Percentiles rank a stretch among this genome's conserved stretches.
phyloP scores from a whole-genome alignment of 257 asterid genomes.

The Jasminum sambac region DNA sequence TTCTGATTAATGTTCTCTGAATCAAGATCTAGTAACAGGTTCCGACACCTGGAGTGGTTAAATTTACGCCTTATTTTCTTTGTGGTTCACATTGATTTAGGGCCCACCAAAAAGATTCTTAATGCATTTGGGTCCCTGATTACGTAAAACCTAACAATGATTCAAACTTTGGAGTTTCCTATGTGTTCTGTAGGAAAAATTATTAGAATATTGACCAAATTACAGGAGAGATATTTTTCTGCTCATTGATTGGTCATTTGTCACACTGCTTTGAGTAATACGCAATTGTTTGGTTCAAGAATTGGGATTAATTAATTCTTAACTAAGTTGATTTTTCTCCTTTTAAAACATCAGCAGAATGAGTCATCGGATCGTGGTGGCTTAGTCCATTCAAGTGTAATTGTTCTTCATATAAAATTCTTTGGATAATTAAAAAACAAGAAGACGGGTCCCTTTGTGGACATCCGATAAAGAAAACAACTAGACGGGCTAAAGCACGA shows the following conservation, averaged over 20 bases:
- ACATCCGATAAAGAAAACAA: too few relatives aligned
- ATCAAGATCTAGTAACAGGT: constrained; percentile 5
- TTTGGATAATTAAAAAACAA: not conserved
- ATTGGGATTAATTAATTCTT: not conserved
- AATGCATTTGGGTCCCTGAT: constrained; percentile 23
- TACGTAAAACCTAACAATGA: constrained; percentile 23
- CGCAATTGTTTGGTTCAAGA: not conserved
- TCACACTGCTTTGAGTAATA: constrained; percentile 14
- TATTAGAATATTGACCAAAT: not conserved
- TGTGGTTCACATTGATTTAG: constrained; percentile 43
- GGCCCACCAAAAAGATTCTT: constrained; percentile 39
- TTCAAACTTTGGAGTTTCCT: constrained; percentile 6
- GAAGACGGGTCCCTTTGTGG: too few relatives aligned
- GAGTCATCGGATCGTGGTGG: constrained; percentile 12
- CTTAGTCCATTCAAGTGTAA: constrained; percentile 16
- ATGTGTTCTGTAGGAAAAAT: not conserved
- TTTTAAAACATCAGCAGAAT: constrained; percentile 33
- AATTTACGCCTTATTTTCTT: constrained; percentile 21
- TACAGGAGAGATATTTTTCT: constrained; percentile 16
- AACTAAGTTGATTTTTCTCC: not conserved
- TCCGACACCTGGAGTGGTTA: not conserved
- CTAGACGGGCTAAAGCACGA: too few relatives aligned
- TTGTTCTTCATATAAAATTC: constrained; percentile 24
- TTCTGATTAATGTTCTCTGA: not conserved
- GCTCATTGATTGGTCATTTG: constrained; percentile 29